phyloP scores from a whole-genome alignment of 352 stramenopile genomes.

The Phytophthora pini region DNA sequence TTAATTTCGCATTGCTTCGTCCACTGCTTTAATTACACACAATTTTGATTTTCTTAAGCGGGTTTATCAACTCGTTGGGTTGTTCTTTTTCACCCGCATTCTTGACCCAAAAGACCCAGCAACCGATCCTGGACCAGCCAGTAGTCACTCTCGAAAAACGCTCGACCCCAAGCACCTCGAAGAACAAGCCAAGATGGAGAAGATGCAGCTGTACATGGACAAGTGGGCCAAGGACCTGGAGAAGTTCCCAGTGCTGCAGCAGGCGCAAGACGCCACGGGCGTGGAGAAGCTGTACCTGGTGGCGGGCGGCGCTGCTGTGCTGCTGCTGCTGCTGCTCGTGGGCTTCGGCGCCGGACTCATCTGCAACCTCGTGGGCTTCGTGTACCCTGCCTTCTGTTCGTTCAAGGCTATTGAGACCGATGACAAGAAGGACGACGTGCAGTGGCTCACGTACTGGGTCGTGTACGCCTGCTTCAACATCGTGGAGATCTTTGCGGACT shows the following conservation, averaged over 20 bases:
- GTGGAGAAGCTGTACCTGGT: slow-evolving; percentile 92
- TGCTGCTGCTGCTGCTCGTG: slow-evolving; percentile 83
- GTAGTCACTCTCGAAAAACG: slow-evolving; percentile 28
- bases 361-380: slow-evolving; percentile 85
- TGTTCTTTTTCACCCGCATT: neutral
- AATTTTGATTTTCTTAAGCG: neutral
- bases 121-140: slow-evolving; percentile 20
- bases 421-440: slow-evolving; percentile 83
- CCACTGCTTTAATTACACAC: neutral
- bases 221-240: slow-evolving; percentile 90
- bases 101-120: slow-evolving; percentile 1
- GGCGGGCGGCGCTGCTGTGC: slow-evolving; percentile 54
- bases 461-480: slow-evolving; percentile 98
- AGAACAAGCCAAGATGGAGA: slow-evolving; percentile 59
- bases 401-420: slow-evolving; percentile 89
- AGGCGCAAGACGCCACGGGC: slow-evolving; percentile 81
- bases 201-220: slow-evolving; percentile 84
- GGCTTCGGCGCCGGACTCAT: slow-evolving; percentile 88
- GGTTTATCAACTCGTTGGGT: neutral
- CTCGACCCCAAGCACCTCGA: slow-evolving; percentile 10
- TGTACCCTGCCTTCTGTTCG: slow-evolving; percentile 84
- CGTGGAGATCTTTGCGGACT: slow-evolving; percentile 96
- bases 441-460: slow-evolving; percentile 98
- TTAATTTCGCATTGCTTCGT: too few relatives aligned
- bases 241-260: slow-evolving; percentile 80